A percentile compares a stretch with the other conserved stretches of the same genome.
These are phyloP conservation scores for Solanum sejunctum DNA, from an alignment of 257 asterid species.

Conservation along the genomic window DNA sequence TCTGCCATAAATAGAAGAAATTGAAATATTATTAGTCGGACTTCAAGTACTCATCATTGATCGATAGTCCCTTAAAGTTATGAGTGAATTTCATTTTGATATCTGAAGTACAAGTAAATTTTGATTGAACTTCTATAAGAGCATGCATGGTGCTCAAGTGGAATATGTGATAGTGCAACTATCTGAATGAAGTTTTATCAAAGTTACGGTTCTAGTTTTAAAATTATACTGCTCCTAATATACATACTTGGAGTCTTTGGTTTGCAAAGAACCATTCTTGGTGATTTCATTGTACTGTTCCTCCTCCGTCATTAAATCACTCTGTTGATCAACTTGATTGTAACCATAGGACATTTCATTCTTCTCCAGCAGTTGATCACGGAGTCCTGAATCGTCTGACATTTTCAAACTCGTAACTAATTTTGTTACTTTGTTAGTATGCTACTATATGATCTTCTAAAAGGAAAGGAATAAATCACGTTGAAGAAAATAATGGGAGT, in stretches of 20 bases:
- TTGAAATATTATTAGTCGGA: not conserved
- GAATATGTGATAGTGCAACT: not conserved
- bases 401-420: not conserved
- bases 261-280: not conserved
- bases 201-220: not conserved
- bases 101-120: not conserved
- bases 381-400: not conserved
- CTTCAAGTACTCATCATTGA: not conserved
- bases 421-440: not conserved
- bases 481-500: not conserved
- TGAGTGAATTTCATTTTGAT: not conserved
- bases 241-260: not conserved
- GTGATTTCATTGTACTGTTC: not conserved
- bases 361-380: not conserved
- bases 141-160: not conserved
- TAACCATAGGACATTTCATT: not conserved
- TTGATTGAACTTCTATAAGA: no score
- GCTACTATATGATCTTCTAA: not conserved
- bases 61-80: not conserved
- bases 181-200: no score
- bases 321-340: not conserved
- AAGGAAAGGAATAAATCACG: not conserved
- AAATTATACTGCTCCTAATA: not conserved
- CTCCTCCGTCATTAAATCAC: not conserved
- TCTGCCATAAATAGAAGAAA: not conserved